Conservation (phyloP, 768 basidiomycete species). For the Cystofilobasidium capitatum region DNA sequence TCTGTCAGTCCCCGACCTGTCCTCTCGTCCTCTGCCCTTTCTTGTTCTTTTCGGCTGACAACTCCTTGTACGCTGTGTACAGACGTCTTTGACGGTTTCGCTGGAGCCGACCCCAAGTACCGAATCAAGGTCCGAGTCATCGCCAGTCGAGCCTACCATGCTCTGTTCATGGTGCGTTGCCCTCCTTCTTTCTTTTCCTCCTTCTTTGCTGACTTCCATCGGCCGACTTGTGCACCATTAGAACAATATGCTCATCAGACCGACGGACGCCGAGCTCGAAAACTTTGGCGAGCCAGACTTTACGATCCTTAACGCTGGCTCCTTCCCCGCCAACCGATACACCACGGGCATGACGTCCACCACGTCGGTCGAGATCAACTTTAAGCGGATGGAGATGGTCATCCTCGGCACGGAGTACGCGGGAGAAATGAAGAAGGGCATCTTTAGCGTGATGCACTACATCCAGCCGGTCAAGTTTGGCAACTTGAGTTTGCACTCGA, state of each 20-base stretch:
- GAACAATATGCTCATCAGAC: constrained; percentile 99
- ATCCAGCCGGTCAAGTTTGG: constrained; percentile 97
- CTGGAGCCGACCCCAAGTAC: constrained; percentile 97
- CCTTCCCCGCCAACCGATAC: constrained; percentile 99
- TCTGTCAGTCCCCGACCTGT: constrained; percentile 39
- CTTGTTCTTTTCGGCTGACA: not conserved
- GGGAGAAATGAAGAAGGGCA: constrained; percentile 99
- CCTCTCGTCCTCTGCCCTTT: not conserved
- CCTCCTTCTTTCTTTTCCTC: constrained; percentile 9
- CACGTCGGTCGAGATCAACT: constrained; percentile 98
- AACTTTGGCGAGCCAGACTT: constrained; percentile 97
- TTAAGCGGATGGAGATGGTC: constrained; percentile 99
- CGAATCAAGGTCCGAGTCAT: constrained; percentile 99
- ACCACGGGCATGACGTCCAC: constrained; percentile 99
- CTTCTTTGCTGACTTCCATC: constrained; percentile 13
- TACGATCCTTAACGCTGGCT: constrained; percentile 99
- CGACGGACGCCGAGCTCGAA: constrained; percentile 84
- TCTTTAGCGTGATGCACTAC: constrained; percentile 99
- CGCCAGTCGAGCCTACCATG: constrained; percentile 96
- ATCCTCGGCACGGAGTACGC: constrained; percentile 78
- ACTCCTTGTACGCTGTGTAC: constrained; percentile 22
- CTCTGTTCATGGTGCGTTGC: constrained; percentile 82
- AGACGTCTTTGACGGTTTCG: constrained; percentile 87
- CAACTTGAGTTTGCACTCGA: constrained; percentile 93
- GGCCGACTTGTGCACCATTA: constrained; percentile 35